These are phyloP conservation scores for Chrysochromulina parva DNA, from an alignment of 78 protist species.

Conservation along the genomic window DNA sequence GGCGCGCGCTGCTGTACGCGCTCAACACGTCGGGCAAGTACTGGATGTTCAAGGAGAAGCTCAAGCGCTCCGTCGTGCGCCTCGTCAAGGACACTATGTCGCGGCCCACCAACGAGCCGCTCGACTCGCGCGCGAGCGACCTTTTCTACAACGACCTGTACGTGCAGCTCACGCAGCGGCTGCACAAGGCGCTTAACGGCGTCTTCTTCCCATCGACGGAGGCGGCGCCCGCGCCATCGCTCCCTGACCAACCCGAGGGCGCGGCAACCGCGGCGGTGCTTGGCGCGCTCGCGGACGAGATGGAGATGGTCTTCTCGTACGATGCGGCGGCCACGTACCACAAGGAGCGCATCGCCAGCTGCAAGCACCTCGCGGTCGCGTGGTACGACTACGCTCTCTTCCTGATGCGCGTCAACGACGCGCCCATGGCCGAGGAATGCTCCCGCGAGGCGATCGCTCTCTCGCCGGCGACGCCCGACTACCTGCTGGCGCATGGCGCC, in stretches of 20 bases:
- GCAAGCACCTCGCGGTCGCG: neutral
- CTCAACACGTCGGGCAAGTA: constrained; percentile 39
- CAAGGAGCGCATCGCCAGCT: constrained; percentile 35
- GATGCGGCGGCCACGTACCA: constrained; percentile 1
- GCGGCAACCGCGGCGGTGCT: neutral
- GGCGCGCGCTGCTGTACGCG: neutral
- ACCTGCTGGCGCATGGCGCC: constrained; percentile 39
- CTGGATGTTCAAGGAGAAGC: constrained; percentile 42
- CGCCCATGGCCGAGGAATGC: constrained; percentile 57
- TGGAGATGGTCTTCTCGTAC: neutral
- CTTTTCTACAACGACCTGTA: constrained; percentile 31
- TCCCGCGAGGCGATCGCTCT: constrained; percentile 57
- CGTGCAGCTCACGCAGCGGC: neutral
- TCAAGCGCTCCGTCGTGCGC: constrained; percentile 24
- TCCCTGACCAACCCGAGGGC: neutral
- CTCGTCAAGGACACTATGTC: constrained; percentile 38
- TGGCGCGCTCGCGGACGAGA: neutral
- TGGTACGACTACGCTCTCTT: constrained; percentile 56
- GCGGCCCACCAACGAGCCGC: neutral
- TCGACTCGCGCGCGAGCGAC: neutral
- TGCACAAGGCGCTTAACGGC: constrained; percentile 38
- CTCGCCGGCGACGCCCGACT: neutral
- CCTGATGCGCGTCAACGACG: constrained; percentile 25
- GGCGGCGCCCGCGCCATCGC: neutral
- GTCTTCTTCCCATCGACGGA: neutral